Evolutionary conservation across 225 moss, liverwort and hornwort genomes (phyloP).

Genomic region (Ulota crispa): DNA sequence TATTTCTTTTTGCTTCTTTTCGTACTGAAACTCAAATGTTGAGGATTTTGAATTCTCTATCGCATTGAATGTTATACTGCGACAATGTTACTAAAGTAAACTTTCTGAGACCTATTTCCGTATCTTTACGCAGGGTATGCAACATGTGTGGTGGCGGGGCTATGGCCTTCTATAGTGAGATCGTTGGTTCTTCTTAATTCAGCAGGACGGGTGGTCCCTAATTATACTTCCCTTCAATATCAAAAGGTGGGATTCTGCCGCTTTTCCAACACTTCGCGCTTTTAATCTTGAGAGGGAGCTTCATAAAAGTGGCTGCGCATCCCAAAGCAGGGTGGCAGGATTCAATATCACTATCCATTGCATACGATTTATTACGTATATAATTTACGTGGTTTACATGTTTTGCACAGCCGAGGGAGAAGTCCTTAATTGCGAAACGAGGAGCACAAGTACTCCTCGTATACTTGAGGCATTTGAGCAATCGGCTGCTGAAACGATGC

Average conservation of each 20-base stretch:
- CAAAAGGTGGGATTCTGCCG: constrained; percentile 58
- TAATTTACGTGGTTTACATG: constrained; percentile 3
- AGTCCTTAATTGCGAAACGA: constrained; percentile 67
- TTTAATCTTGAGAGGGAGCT: constrained; percentile 7
- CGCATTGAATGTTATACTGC: constrained; percentile 2
- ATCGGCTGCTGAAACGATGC: constrained; percentile 83
- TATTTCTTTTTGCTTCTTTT: constrained; percentile 7
- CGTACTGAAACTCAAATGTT: background rate
- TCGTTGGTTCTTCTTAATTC: constrained; percentile 89
- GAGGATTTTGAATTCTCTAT: background rate
- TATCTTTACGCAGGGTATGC: constrained; percentile 66
- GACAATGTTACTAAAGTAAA: background rate
- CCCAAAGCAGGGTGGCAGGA: background rate
- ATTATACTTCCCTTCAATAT: constrained; percentile 72
- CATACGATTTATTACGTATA: background rate
- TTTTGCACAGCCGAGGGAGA: constrained; percentile 77
- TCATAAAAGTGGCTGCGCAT: constrained; percentile 8
- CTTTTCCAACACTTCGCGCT: background rate
- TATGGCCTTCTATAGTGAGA: constrained; percentile 84
- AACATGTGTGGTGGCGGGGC: constrained; percentile 86
- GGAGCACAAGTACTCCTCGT: constrained; percentile 74
- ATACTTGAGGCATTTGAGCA: constrained; percentile 85
- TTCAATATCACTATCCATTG: background rate
- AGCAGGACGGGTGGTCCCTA: constrained; percentile 83
- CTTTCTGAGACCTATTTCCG: background rate